Evolutionary conservation across 2,329 filamentous ascomycete genomes (phyloP).

Genomic region (Xylariomycetidae sp.): DNA sequence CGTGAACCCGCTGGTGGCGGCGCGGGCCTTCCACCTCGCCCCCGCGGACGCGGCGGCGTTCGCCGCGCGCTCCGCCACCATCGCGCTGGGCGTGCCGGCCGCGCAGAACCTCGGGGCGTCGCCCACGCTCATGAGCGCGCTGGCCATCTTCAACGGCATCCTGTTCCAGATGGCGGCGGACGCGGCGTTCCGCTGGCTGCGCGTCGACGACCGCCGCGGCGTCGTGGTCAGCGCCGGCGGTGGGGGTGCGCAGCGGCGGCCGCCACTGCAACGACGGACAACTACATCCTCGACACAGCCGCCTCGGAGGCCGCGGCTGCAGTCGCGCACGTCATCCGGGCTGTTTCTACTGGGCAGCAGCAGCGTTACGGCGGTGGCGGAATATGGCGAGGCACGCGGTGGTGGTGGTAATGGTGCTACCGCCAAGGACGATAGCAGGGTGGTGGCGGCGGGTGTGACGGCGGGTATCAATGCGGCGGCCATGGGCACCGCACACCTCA

Average conservation of each 20-base stretch:
- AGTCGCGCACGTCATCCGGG: neutral
- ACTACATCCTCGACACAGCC: neutral
- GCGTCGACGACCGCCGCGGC: constrained; percentile 17
- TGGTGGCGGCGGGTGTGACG: constrained; percentile 44
- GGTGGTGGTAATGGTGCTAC: neutral
- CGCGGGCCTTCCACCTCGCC: constrained; percentile 18
- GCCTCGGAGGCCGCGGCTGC: too few species aligned
- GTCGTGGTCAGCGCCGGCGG: constrained; percentile 1
- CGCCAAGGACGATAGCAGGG: constrained; percentile 20
- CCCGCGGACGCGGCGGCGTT: constrained; percentile 24
- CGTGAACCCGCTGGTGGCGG: constrained; percentile 22
- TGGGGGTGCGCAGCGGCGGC: constrained; percentile 1
- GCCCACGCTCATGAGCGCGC: constrained; percentile 23
- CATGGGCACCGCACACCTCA: constrained; percentile 53
- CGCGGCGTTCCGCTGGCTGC: constrained; percentile 19
- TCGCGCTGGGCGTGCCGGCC: constrained; percentile 25
- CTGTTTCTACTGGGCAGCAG: too few species aligned
- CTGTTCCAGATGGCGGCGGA: constrained; percentile 26
- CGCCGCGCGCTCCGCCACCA: constrained; percentile 25
- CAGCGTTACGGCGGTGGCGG: neutral
- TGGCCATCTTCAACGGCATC: constrained; percentile 26
- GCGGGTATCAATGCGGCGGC: constrained; percentile 54
- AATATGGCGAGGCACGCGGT: neutral
- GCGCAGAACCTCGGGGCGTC: constrained; percentile 22
- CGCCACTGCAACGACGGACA: neutral